Evolutionary conservation across 2,329 filamentous ascomycete genomes (phyloP).

Genomic region (Teratosphaeria pseudoeucalypti): DNA sequence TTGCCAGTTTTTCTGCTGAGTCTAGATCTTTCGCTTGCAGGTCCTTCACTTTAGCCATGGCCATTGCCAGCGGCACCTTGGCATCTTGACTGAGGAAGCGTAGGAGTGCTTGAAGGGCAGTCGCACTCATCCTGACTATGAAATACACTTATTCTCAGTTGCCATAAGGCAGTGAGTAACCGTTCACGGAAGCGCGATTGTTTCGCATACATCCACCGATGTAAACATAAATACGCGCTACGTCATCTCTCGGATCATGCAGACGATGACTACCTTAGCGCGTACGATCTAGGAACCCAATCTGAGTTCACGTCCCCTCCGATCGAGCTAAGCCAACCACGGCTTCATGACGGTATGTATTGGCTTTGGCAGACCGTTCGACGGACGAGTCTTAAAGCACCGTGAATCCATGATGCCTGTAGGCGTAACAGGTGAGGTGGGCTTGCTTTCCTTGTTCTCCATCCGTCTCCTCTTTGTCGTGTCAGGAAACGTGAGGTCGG

Average conservation of each 20-base stretch:
- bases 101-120: constrained; percentile 31
- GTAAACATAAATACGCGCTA: too few relatives aligned
- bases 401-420: neutral
- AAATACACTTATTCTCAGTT: neutral
- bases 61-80: constrained; percentile 45
- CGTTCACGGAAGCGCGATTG: too few relatives aligned
- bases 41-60: constrained; percentile 46
- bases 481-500: neutral
- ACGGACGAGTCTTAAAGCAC: neutral
- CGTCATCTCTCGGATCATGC: neutral
- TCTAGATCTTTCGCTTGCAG: constrained; percentile 40
- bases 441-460: neutral
- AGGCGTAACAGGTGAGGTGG: neutral
- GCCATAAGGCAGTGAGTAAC: too few relatives aligned
- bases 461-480: neutral
- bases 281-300: neutral
- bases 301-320: neutral
- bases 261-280: neutral
- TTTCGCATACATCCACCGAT: too few relatives aligned
- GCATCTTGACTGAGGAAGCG: constrained; percentile 50
- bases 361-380: neutral
- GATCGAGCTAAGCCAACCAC: neutral
- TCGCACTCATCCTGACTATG: constrained; percentile 12
- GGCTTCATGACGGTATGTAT: neutral
- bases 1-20: constrained; percentile 39